Conservation (phyloP, 306 rosid genomes). For the Glycine soja region DNA sequence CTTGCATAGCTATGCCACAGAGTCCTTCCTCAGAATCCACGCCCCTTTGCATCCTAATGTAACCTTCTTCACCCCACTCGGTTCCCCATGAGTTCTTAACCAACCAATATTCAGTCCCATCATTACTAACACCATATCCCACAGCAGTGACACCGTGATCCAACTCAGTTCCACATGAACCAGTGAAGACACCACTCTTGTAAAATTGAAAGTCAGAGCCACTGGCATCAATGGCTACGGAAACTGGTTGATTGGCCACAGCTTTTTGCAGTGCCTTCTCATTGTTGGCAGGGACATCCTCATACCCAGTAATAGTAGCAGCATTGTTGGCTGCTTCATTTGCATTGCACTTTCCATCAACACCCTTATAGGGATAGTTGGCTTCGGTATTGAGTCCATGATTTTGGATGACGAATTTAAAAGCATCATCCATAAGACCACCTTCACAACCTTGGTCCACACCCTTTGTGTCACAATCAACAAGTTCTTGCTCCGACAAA, state of each 20-base stretch:
- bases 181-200: slow-evolving; percentile 56
- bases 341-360: slow-evolving; percentile 41
- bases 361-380: slow-evolving; percentile 49
- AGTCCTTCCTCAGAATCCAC: slow-evolving; percentile 54
- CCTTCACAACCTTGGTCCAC: slow-evolving; percentile 58
- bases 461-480: slow-evolving; percentile 56
- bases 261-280: slow-evolving; percentile 55
- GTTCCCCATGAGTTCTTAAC: slow-evolving; percentile 68
- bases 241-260: slow-evolving; percentile 54
- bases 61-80: slow-evolving; percentile 59
- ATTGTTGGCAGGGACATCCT: slow-evolving; percentile 52
- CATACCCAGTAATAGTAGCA: slow-evolving; percentile 47
- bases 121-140: slow-evolving; percentile 48
- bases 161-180: slow-evolving; percentile 53
- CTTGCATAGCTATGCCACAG: slow-evolving; percentile 64
- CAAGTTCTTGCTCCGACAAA: slow-evolving; percentile 58
- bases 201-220: slow-evolving; percentile 52
- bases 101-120: slow-evolving; percentile 39
- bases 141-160: slow-evolving; percentile 61
- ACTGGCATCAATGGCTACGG: slow-evolving; percentile 59
- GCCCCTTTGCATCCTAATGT: slow-evolving; percentile 56
- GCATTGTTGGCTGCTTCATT: slow-evolving; percentile 16
- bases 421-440: slow-evolving; percentile 56
- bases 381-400: slow-evolving; percentile 48
- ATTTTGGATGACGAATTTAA: slow-evolving; percentile 50